Base-by-base conservation (phyloP, 2,329 filamentous ascomycete species). In the Penicillium sp. region DNA sequence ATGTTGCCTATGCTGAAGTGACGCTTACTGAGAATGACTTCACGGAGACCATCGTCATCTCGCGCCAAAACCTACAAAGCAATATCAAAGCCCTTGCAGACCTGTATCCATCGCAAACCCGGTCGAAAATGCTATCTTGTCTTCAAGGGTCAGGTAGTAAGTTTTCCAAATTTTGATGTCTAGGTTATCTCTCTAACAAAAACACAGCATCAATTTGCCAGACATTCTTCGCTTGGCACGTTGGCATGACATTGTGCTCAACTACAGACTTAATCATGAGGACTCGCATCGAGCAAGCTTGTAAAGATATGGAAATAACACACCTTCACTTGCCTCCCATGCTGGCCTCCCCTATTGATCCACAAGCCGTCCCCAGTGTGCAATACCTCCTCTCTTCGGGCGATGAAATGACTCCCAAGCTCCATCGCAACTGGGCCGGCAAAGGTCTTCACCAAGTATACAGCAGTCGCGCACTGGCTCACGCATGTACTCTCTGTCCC, bases 291-390 rank as follows among this genome's bases (percentile, higher is more conserved):
- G 86, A 89, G 64, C 66, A 71, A 19, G 75, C 81, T 0, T 86
- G 94, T 48, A 75, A 81, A 3, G 63, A 66, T 1, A 68, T 94
- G 17, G 60, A 70, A 0, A 75, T 89, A 34, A 94, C 88, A 0
- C 89, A 95, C 66, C 75, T 95, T 19, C 91, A 87, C 60, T 76
- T 95, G 66, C 95, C 89, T 0, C 87, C 89, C 1, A 94, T 88
- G 0, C 85, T 95, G 1, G 88, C 88, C 21, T 81, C 85, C 1
- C 72, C 93, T n/a, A 71, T 94, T 5, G 69, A 82, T 31, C 84
- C 87, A 0, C 55, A 68, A 1, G 83, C 83, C 41, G 82, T 91
- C 0, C 88, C 88, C 0, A 69, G 65, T 1, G 86, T 95, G 0
- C 70, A 82, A 38, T 87, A 93, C 55, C 72, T 95, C 2, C 84